Conservation (phyloP, 108 stramenopile genomes). For the Poteriospumella lacustris region DNA sequence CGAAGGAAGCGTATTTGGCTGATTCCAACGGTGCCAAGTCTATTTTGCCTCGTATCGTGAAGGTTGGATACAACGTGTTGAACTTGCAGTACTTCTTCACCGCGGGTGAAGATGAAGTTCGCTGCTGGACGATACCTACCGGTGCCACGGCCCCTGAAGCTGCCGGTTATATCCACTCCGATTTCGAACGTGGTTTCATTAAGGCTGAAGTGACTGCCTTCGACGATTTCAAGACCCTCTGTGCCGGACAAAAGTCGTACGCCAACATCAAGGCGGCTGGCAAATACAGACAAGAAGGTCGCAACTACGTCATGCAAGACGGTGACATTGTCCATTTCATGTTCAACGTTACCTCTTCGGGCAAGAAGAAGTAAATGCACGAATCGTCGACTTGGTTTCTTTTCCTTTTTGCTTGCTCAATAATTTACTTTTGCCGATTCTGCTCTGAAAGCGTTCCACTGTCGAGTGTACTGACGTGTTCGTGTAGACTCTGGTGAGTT, state of each 20-base stretch:
- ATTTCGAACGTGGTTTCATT: slow-evolving; percentile 99
- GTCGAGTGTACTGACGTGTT: too few relatives aligned
- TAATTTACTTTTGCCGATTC: too few relatives aligned
- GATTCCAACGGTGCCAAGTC: slow-evolving; percentile 65
- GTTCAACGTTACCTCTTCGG: slow-evolving; percentile 45
- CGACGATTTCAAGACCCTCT: slow-evolving; percentile 90
- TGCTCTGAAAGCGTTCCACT: too few relatives aligned
- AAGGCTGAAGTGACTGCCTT: slow-evolving; percentile 92
- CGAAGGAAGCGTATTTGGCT: not conserved
- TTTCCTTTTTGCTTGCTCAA: too few relatives aligned
- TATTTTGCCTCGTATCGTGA: slow-evolving; percentile 89
- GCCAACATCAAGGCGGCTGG: slow-evolving; percentile 95
- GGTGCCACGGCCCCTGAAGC: slow-evolving; percentile 84
- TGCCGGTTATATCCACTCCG: slow-evolving; percentile 97
- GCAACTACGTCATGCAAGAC: slow-evolving; percentile 76
- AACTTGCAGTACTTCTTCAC: slow-evolving; percentile 96
- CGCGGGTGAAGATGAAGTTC: slow-evolving; percentile 95
- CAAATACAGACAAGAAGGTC: slow-evolving; percentile 95
- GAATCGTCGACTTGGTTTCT: too few relatives aligned
- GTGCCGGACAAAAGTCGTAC: slow-evolving; percentile 78
- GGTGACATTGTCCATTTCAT: slow-evolving; percentile 68
- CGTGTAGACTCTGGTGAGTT: too few relatives aligned
- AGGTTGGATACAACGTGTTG: slow-evolving; percentile 84
- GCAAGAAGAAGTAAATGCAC: slow-evolving; percentile 37
- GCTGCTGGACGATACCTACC: slow-evolving; percentile 96